Percentiles rank a stretch among this genome's conserved stretches.
These are phyloP conservation scores for Maudiozyma bulderi DNA, from an alignment of 805 yeast genomes.

Conservation along the genomic window DNA sequence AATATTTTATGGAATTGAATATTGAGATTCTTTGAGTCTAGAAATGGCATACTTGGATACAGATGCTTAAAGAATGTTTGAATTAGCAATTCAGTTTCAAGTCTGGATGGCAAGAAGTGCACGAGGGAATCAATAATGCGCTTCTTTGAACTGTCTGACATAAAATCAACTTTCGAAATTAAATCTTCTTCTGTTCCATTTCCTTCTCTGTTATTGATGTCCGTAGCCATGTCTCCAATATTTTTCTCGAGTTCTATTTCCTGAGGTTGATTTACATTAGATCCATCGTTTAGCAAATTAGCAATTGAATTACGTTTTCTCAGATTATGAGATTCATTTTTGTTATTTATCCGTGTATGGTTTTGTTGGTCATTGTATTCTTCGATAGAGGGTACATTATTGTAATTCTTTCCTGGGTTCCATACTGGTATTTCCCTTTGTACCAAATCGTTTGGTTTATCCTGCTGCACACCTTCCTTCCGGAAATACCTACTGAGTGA, in stretches of 20 bases:
- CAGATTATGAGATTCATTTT: not conserved
- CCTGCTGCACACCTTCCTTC: no score
- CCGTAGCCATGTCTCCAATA: not conserved
- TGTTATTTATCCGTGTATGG: not conserved
- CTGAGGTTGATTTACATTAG: not conserved
- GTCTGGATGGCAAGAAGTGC: not conserved
- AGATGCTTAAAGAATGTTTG: constrained; percentile 48
- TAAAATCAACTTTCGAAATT: no score
- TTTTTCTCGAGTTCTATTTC: no score
- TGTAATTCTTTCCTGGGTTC: no score
- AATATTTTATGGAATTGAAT: constrained; percentile 20
- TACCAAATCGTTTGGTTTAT: not conserved
- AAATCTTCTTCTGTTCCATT: not conserved
- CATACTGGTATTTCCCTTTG: no score
- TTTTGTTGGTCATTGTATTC: not conserved
- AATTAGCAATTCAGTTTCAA: constrained; percentile 37
- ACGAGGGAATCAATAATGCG: not conserved
- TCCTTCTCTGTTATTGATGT: not conserved
- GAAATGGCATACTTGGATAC: constrained; percentile 56
- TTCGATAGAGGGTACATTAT: not conserved
- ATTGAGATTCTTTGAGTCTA: constrained; percentile 42
- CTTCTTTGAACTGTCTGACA: not conserved
- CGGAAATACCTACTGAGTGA: no score
- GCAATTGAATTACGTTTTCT: not conserved
- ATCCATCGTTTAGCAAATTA: not conserved